phyloP scores from a whole-genome alignment of 2,329 filamentous ascomycete species.

The Graphilbum ipis-grandicollis region DNA sequence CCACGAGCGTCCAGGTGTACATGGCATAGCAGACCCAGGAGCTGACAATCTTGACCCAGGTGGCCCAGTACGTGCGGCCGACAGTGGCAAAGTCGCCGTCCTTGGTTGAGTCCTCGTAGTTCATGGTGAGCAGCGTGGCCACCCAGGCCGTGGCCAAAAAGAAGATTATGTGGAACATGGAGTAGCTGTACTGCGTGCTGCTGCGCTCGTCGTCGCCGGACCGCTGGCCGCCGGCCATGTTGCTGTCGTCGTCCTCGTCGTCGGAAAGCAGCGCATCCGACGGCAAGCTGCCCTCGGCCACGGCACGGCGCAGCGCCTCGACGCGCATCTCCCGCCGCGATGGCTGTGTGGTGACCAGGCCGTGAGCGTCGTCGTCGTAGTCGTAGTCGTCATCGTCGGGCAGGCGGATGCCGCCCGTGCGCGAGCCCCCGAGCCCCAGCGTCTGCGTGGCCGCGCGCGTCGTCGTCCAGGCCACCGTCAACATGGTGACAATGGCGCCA shows the following conservation, averaged over 20 bases:
- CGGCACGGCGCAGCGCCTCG: conserved; percentile 75
- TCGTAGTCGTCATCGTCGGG: conserved; percentile 47
- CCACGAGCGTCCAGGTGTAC: conserved; percentile 84
- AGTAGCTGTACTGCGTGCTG: conserved; percentile 89
- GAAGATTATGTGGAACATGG: conserved; percentile 94
- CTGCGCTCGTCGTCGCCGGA: conserved; percentile 75
- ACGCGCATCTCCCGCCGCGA: conserved; percentile 79
- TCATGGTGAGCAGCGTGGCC: conserved; percentile 67
- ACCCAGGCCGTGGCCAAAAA: conserved; percentile 94
- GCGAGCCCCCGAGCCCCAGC: conserved; percentile 49
- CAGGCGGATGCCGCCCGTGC: conserved; percentile 40
- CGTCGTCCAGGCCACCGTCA: conserved; percentile 94
- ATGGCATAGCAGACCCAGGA: conserved; percentile 92
- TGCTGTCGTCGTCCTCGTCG: conserved; percentile 47
- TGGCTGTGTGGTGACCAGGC: conserved; percentile 75
- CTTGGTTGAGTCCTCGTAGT: conserved; percentile 46
- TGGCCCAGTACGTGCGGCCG: conserved; percentile 88
- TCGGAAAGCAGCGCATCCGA: conserved; percentile 73
- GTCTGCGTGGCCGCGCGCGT: conserved; percentile 89
- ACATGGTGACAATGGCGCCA: conserved; percentile 87
- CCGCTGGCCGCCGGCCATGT: conserved; percentile 44
- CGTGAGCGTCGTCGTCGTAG: conserved; percentile 31
- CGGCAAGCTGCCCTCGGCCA: conserved; percentile 82
- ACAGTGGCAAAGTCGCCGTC: conserved; percentile 75
- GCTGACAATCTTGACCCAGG: conserved; percentile 98